A percentile compares a stretch with the other conserved stretches of the same genome.
These are phyloP conservation scores for Solanum rostratum DNA, from an alignment of 257 asterid genomes.

Conservation along the genomic window DNA sequence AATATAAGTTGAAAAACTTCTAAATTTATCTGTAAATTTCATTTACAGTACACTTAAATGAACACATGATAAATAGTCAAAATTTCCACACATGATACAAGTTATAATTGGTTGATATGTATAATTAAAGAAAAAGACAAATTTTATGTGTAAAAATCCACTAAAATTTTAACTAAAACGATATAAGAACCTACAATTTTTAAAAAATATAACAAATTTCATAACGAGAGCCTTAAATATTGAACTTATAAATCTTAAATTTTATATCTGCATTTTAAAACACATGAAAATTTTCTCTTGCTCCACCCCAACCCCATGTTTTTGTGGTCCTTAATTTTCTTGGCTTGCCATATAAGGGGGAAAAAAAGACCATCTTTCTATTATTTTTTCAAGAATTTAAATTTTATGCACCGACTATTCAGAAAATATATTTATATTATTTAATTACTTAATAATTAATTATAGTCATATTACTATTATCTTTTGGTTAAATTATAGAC, in stretches of 20 bases:
- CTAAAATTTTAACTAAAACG: not conserved
- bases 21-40: not conserved
- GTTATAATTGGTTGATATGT: not conserved
- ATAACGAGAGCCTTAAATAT: too few species aligned
- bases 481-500: too few species aligned
- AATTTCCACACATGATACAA: not conserved
- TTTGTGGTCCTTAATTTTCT: not conserved
- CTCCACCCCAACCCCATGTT: not conserved
- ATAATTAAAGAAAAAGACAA: not conserved
- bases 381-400: not conserved
- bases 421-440: not conserved
- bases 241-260: not conserved
- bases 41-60: not conserved
- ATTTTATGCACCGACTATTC: not conserved
- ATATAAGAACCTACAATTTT: too few species aligned
- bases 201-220: too few species aligned
- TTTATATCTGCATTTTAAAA: too few species aligned
- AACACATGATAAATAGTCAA: not conserved
- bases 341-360: not conserved
- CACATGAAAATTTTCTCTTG: not conserved
- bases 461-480: too few species aligned
- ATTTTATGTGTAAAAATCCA: not conserved
- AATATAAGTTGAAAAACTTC: not conserved
- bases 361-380: not conserved
- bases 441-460: not conserved